A percentile compares a stretch with the other conserved stretches of the same genome.
phyloP scores from a whole-genome alignment of 2,329 filamentous ascomycete genomes.

The Biscogniauxia marginata region DNA sequence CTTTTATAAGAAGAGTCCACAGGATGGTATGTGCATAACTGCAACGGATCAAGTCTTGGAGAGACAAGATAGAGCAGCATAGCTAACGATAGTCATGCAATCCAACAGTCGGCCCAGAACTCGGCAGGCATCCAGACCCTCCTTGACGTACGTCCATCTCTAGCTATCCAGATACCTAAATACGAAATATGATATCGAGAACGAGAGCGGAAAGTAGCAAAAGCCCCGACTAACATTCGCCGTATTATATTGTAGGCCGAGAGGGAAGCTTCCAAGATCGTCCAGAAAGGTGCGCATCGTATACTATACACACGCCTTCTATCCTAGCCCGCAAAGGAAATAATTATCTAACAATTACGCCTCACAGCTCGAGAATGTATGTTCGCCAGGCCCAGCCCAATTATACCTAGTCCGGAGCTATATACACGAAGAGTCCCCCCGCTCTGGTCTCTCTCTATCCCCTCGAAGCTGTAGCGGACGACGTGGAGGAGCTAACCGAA shows the following conservation, averaged over 20 bases:
- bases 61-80: conserved; percentile 3
- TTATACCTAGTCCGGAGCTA: not conserved
- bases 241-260: conserved; percentile 65
- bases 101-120: conserved; percentile 86
- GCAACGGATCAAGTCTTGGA: conserved; percentile 3
- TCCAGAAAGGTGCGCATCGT: conserved; percentile 77
- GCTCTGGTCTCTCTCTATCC: too few species aligned
- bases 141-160: conserved; percentile 85
- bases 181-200: not conserved
- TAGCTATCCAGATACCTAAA: conserved; percentile 5
- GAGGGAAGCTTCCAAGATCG: conserved; percentile 98
- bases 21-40: conserved; percentile 16
- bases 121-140: conserved; percentile 97
- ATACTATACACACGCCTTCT: conserved; percentile 9
- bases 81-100: conserved; percentile 23
- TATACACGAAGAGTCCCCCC: too few species aligned
- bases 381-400: conserved; percentile 25
- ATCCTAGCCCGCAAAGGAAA: conserved; percentile 10
- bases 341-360: conserved; percentile 30
- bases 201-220: not conserved
- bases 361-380: conserved; percentile 81
- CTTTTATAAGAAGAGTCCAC: not conserved
- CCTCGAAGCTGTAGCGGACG: too few species aligned
- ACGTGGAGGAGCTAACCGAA: not conserved
- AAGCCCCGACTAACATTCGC: not conserved